Conservation (phyloP, 2,329 filamentous ascomycete genomes). For the Plectosphaerella cucumerina region DNA sequence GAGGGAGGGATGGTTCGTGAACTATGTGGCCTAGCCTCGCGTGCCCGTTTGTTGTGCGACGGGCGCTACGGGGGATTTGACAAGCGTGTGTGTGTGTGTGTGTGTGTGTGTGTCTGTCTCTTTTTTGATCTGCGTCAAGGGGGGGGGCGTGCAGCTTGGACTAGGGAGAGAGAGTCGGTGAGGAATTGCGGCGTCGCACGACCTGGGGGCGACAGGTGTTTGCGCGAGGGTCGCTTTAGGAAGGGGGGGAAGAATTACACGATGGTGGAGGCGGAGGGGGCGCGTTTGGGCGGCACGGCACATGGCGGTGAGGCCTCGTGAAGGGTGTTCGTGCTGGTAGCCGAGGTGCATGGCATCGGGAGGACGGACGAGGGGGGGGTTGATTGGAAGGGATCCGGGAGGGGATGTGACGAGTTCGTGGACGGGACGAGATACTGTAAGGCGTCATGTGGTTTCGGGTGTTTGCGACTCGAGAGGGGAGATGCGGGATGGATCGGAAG, state of each 20-base stretch:
- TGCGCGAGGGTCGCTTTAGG: background rate
- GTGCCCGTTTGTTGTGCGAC: slow-evolving; percentile 7
- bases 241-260: no score
- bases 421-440: no score
- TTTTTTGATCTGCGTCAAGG: background rate
- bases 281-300: background rate
- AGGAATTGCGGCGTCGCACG: background rate
- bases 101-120: background rate
- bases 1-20: slow-evolving; percentile 5
- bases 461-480: no score
- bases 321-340: background rate
- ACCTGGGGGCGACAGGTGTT: background rate
- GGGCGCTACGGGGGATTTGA: slow-evolving; percentile 3
- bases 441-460: no score
- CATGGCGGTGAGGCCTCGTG: background rate
- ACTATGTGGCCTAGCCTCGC: slow-evolving; percentile 1
- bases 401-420: no score
- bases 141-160: background rate
- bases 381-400: no score
- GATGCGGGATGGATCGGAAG: no score
- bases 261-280: no score
- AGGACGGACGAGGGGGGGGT: no score
- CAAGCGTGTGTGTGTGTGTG: background rate
- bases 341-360: background rate
- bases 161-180: background rate